Evolutionary conservation across 192 early-diverging fungal species (phyloP).

Genomic region (Phlyctochytrium arcticum): DNA sequence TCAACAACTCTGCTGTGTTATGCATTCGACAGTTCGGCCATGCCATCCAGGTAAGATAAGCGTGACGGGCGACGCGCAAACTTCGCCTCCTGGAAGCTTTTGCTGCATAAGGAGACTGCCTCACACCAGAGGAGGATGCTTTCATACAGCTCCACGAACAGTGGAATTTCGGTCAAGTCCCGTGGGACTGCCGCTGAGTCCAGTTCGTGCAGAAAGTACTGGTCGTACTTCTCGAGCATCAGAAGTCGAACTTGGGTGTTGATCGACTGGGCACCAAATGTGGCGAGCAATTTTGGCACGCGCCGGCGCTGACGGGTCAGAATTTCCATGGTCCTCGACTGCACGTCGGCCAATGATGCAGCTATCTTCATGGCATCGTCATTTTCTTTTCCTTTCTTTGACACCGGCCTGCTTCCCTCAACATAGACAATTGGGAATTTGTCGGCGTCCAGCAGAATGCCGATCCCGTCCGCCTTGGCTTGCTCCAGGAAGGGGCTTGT

Average conservation of each 20-base stretch:
- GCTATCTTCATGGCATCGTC: neutral
- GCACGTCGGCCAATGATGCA: neutral
- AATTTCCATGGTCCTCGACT: neutral
- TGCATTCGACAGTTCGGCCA: too few relatives aligned
- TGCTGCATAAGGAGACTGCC: too few relatives aligned
- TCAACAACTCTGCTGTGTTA: too few relatives aligned
- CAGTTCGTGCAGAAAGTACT: neutral
- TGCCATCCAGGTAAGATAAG: too few relatives aligned
- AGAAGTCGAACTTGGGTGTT: neutral
- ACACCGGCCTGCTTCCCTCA: neutral
- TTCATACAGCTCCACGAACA: too few relatives aligned
- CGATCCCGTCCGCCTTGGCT: neutral
- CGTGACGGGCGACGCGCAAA: too few relatives aligned
- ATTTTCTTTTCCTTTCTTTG: neutral
- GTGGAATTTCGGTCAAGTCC: neutral
- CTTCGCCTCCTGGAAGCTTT: too few relatives aligned
- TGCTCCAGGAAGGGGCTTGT: neutral
- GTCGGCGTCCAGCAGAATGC: neutral
- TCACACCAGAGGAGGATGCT: too few relatives aligned
- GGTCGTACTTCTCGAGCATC: neutral
- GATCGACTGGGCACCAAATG: neutral
- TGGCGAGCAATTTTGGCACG: neutral
- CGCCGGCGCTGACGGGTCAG: neutral
- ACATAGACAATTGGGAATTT: conserved; percentile 1
- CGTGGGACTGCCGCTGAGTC: neutral